phyloP scores from a whole-genome alignment of 306 rosid genomes.

The Biancaea sappan region DNA sequence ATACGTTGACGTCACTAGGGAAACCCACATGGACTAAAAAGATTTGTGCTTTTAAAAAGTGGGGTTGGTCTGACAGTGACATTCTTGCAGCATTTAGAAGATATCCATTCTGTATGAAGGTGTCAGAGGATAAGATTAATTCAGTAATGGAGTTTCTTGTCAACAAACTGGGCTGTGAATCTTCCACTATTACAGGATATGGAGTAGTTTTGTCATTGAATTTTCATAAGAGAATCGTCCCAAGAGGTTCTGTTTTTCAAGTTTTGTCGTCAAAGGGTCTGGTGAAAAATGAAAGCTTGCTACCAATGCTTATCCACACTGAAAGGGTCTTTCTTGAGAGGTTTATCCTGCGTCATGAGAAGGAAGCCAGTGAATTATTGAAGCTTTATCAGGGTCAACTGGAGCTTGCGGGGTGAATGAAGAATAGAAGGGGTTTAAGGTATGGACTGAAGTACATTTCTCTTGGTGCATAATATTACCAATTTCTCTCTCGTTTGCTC shows the following conservation, averaged over 20 bases:
- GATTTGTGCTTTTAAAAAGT: slow-evolving; percentile 24
- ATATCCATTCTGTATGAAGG: background rate
- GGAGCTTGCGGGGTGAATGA: slow-evolving; percentile 6
- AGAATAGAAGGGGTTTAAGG: background rate
- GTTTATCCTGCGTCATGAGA: slow-evolving; percentile 25
- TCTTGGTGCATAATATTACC: background rate
- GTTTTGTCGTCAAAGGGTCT: slow-evolving; percentile 1
- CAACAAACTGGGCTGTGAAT: background rate
- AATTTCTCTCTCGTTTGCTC: background rate
- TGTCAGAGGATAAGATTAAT: background rate
- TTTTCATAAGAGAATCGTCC: background rate
- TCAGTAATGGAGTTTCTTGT: background rate
- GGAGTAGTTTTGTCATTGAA: background rate
- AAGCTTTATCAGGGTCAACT: slow-evolving; percentile 27
- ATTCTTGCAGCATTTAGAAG: background rate
- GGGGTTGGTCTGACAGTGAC: slow-evolving; percentile 16
- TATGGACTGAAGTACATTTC: background rate
- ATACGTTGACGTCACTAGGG: background rate
- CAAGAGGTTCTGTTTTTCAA: background rate
- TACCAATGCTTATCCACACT: background rate
- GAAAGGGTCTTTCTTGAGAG: background rate
- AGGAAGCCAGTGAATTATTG: slow-evolving; percentile 34
- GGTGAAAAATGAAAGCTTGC: background rate
- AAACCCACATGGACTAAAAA: background rate
- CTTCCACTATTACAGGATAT: background rate